Evolutionary conservation across 306 rosid genomes (phyloP).

Genomic region (Glycyrrhiza uralensis): DNA sequence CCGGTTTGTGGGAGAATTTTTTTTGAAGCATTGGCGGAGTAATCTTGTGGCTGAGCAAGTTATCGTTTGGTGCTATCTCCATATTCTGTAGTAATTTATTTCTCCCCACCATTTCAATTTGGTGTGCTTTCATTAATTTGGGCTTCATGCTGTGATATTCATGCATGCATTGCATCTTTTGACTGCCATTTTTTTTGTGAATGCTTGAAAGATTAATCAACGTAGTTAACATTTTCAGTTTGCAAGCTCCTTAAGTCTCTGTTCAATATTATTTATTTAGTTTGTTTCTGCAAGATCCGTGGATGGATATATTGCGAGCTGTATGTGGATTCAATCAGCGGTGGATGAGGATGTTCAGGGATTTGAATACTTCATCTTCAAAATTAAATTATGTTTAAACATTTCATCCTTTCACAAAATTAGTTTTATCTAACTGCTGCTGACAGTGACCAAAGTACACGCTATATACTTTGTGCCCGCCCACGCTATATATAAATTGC

Average conservation of each 20-base stretch:
- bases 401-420: no score
- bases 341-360: neutral
- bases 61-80: constrained; percentile 24
- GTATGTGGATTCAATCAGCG: neutral
- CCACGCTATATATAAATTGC: no score
- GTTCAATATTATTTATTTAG: neutral
- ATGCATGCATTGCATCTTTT: constrained; percentile 37
- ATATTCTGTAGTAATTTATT: constrained; percentile 14
- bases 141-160: constrained; percentile 22
- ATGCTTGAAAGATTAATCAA: constrained; percentile 39
- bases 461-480: no score
- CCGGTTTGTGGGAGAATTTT: constrained; percentile 27
- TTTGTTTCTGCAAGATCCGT: neutral
- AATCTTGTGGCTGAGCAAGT: constrained; percentile 20
- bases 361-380: neutral
- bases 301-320: neutral
- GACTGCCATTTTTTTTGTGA: constrained; percentile 29
- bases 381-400: neutral
- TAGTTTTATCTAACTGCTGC: no score
- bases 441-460: no score
- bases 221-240: constrained; percentile 20
- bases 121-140: constrained; percentile 15
- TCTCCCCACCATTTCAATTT: constrained; percentile 18
- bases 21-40: constrained; percentile 24
- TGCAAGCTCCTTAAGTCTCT: neutral